Percentiles rank a stretch among this genome's conserved stretches.
phyloP scores from a whole-genome alignment of 2,329 filamentous ascomycete genomes.

The Fusarium virguliforme region DNA sequence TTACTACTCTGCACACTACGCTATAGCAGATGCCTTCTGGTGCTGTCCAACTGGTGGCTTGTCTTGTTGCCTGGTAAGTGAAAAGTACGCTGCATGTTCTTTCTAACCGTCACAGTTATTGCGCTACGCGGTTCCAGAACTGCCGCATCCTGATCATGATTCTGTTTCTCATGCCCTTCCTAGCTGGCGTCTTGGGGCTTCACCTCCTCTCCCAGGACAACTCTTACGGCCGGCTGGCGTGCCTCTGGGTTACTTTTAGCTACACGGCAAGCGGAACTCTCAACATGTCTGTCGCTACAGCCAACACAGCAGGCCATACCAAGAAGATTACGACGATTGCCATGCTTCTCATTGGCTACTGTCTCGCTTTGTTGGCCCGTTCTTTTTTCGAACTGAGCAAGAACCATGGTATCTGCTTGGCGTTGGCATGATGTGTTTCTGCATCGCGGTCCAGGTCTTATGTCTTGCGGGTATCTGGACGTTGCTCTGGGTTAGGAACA shows the following conservation, averaged over 20 bases:
- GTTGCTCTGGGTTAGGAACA: constrained; percentile 31
- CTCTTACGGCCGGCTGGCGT: constrained; percentile 45
- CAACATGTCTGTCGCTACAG: constrained; percentile 47
- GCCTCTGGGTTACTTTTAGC: constrained; percentile 51
- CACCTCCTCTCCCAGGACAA: constrained; percentile 29
- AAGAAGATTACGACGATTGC: constrained; percentile 63
- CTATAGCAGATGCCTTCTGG: constrained; percentile 43
- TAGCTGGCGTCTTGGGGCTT: constrained; percentile 33
- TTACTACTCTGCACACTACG: constrained; percentile 38
- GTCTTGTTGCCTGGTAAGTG: constrained; percentile 39
- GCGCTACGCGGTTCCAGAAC: constrained; percentile 30
- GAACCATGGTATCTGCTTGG: constrained; percentile 36
- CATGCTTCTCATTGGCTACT: constrained; percentile 63
- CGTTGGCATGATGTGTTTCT: constrained; percentile 43
- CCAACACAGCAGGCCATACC: constrained; percentile 55
- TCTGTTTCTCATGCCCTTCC: constrained; percentile 22
- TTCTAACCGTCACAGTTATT: constrained; percentile 25
- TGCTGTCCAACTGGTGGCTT: constrained; percentile 36
- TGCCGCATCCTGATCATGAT: constrained; percentile 39
- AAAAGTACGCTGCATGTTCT: neutral
- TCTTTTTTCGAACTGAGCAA: constrained; percentile 56
- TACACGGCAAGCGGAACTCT: constrained; percentile 50
- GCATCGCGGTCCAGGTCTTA: constrained; percentile 28
- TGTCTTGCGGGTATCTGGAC: constrained; percentile 32
- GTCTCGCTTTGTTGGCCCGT: constrained; percentile 57